phyloP scores from a whole-genome alignment of 306 rosid genomes.

The Trifolium fragiferum region DNA sequence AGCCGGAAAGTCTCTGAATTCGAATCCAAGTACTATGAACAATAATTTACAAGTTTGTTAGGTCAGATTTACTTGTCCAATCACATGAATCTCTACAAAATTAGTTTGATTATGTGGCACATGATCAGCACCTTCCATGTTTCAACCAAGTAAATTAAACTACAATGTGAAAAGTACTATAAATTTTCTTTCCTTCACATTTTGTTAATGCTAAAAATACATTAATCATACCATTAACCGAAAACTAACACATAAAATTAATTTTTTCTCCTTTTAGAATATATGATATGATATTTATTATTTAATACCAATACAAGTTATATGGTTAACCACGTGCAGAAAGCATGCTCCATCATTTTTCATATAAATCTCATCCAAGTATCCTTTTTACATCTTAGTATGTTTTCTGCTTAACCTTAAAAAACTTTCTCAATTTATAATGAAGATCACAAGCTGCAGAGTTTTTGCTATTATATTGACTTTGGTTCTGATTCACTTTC shows the following conservation, averaged over 20 bases:
- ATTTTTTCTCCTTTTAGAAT: slow-evolving; percentile 24
- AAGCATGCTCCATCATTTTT: slow-evolving; percentile 42
- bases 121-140: slow-evolving; percentile 51
- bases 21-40: too few relatives aligned
- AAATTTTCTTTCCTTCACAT: slow-evolving; percentile 11
- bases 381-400: slow-evolving; percentile 16
- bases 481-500: slow-evolving; percentile 52
- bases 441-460: slow-evolving; percentile 49
- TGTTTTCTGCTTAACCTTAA: slow-evolving; percentile 29
- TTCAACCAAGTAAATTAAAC: slow-evolving; percentile 36
- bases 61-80: slow-evolving; percentile 52
- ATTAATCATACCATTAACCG: slow-evolving; percentile 18
- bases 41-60: slow-evolving; percentile 32
- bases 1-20: too few relatives aligned
- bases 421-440: slow-evolving; percentile 40
- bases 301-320: slow-evolving; percentile 29
- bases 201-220: slow-evolving; percentile 27
- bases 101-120: slow-evolving; percentile 50
- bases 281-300: too few relatives aligned
- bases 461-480: slow-evolving; percentile 46
- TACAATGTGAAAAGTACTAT: slow-evolving; percentile 10
- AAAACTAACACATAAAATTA: slow-evolving; percentile 30
- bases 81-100: slow-evolving; percentile 46
- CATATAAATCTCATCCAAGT: slow-evolving; percentile 52
- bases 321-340: slow-evolving; percentile 61